Base-by-base conservation (phyloP, 106 monocot species). In the Gastrodia elata region DNA sequence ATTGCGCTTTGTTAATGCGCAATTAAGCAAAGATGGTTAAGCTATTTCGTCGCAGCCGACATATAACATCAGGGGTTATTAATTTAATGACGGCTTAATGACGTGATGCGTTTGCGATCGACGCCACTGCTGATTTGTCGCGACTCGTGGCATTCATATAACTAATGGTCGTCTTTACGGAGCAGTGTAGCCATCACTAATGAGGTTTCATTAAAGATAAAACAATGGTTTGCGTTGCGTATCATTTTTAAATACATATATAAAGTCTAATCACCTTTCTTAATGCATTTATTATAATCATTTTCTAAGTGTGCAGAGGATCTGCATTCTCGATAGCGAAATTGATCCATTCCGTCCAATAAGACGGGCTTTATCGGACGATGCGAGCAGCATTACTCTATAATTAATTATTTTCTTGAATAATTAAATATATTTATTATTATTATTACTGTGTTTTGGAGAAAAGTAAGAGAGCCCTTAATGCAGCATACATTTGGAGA, bases 221-320 rank as follows among this genome's bases (percentile, higher is more conserved):
- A 43, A 28, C 13, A 32, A 61, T 61, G 61, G 61, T 61, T n/a
- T n/a, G n/a, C n/a, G n/a, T n/a, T 61, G 61, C 61, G 61, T 61
- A 32, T 32, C 61, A 61, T 61, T 32, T 61, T 10, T 22, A 52
- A 52, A 52, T 4, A 52, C 6, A 52, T 18, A 52, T 4, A 18
- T 22, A 52, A 52, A 52, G 52, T 52, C 52, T 52, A n/a, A 52
- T 22, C 20, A 52, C 52, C 20, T 52, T n/a, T 52, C 22, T 22
- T 9, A 52, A 4, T 22, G 4, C 5, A 52, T 52, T 22, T n/a
- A 22, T 52, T 52, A 52, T 11, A 48, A 2, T 13, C 20, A 20
- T 48, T 11, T 48, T 48, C 14, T 48, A 16, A 18, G 48, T 3
- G 16, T 18, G 48, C 48, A 48, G 48, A 18, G 48, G 18, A 48